Percentiles rank a stretch among this genome's conserved stretches.
Evolutionary conservation across 352 stramenopile species (phyloP).

Genomic region (Elongisporangium anandrum): DNA sequence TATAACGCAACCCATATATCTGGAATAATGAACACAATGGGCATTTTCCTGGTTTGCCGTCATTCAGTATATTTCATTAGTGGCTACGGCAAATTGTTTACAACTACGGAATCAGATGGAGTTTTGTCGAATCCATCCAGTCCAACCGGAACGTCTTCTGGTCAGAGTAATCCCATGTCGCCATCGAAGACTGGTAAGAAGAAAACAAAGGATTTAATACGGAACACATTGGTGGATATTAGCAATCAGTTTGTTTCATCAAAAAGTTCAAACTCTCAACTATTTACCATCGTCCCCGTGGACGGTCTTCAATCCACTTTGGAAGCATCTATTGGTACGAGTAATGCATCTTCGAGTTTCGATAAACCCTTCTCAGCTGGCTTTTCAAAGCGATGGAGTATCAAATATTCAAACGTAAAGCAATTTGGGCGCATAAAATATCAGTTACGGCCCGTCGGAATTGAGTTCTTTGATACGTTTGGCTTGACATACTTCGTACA

Average conservation of each 20-base stretch:
- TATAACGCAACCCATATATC: conserved; percentile 56
- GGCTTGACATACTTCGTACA: conserved; percentile 72
- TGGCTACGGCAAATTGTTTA: conserved; percentile 52
- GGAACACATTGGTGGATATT: conserved; percentile 46
- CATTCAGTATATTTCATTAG: conserved; percentile 65
- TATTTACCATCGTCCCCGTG: conserved; percentile 48
- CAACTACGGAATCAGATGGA: conserved; percentile 8
- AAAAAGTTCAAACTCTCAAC: conserved; percentile 24
- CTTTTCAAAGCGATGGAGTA: conserved; percentile 40
- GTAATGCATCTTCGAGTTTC: neutral
- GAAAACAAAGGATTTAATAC: conserved; percentile 47
- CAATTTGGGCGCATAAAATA: conserved; percentile 81
- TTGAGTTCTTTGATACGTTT: conserved; percentile 72
- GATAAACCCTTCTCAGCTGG: neutral
- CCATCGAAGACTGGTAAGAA: conserved; percentile 26
- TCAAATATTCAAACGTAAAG: conserved; percentile 62
- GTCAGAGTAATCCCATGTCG: conserved; percentile 10
- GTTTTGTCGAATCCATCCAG: conserved; percentile 6
- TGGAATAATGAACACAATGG: conserved; percentile 53
- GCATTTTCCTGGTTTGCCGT: conserved; percentile 51
- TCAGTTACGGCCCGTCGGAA: conserved; percentile 65
- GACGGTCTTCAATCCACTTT: neutral
- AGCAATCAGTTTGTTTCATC: conserved; percentile 34
- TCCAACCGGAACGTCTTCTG: conserved; percentile 2
- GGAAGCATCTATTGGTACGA: neutral